Conservation (phyloP, 257 asterid species). For the Gentiana macrophylla region DNA sequence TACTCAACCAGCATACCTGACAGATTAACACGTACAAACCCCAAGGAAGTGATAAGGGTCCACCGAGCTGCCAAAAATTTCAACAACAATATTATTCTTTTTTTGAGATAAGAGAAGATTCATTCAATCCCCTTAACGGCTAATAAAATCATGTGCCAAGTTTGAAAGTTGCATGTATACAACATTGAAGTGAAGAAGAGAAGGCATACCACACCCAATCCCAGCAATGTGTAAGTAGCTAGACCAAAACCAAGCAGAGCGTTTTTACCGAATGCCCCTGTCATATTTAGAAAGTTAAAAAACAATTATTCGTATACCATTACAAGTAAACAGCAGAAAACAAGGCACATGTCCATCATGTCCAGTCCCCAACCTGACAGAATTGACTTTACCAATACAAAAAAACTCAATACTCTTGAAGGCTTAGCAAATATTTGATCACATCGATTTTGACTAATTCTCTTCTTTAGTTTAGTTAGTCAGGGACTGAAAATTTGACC, state of each 20-base stretch:
- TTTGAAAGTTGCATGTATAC: no score
- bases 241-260: conserved; percentile 56
- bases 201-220: conserved; percentile 61
- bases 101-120: not conserved
- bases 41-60: conserved; percentile 98
- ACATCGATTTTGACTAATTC: no score
- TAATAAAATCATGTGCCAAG: no score
- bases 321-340: no score
- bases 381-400: no score
- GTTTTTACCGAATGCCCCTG: conserved; percentile 68
- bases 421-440: no score
- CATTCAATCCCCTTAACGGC: not conserved
- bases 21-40: conserved; percentile 93
- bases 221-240: conserved; percentile 55
- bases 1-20: conserved; percentile 40
- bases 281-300: conserved; percentile 6
- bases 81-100: not conserved
- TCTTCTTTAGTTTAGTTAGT: no score
- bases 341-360: no score
- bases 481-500: no score
- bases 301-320: not conserved
- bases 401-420: no score
- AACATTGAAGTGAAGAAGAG: not conserved
- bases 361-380: no score
- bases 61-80: conserved; percentile 56